Conservation (phyloP, 768 basidiomycete genomes). For the Psilocybe cubensis region DNA sequence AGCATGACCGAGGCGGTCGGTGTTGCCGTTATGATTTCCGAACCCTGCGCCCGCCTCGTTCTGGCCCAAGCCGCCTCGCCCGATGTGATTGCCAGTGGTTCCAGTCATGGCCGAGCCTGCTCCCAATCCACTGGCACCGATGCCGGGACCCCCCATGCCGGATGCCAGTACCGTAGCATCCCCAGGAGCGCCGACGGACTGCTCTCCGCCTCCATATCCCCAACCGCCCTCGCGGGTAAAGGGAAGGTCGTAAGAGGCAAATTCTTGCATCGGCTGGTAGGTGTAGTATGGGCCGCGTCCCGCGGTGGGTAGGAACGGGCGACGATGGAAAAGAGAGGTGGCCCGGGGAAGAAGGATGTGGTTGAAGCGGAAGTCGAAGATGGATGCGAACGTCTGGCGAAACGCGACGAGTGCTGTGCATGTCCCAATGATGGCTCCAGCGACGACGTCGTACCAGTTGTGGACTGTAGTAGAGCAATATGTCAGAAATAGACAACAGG, state of each 20-base stretch:
- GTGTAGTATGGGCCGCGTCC: constrained; percentile 34
- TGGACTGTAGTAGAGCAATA: constrained; percentile 34
- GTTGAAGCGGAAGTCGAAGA: constrained; percentile 63
- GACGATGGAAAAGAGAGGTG: constrained; percentile 45
- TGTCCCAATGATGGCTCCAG: constrained; percentile 53
- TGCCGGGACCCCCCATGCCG: constrained; percentile 14
- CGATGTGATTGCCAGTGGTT: constrained; percentile 1
- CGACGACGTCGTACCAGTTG: constrained; percentile 62
- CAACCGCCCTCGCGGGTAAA: constrained; percentile 51
- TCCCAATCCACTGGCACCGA: constrained; percentile 13
- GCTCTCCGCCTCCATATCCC: constrained; percentile 39
- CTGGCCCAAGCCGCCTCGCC: background rate
- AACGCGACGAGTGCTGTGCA: constrained; percentile 53
- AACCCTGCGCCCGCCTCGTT: background rate
- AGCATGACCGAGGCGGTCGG: background rate
- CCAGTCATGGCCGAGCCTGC: background rate
- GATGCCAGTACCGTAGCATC: constrained; percentile 39
- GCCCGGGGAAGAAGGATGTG: constrained; percentile 58
- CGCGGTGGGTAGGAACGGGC: constrained; percentile 26
- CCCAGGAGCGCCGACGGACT: constrained; percentile 43
- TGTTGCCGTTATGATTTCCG: background rate
- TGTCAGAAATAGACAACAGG: background rate
- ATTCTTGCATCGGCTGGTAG: constrained; percentile 33
- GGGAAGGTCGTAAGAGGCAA: constrained; percentile 36
- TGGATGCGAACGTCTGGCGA: constrained; percentile 57